Evolutionary conservation across 805 yeast genomes (phyloP).

Genomic region (Yamadazyma kitorensis): DNA sequence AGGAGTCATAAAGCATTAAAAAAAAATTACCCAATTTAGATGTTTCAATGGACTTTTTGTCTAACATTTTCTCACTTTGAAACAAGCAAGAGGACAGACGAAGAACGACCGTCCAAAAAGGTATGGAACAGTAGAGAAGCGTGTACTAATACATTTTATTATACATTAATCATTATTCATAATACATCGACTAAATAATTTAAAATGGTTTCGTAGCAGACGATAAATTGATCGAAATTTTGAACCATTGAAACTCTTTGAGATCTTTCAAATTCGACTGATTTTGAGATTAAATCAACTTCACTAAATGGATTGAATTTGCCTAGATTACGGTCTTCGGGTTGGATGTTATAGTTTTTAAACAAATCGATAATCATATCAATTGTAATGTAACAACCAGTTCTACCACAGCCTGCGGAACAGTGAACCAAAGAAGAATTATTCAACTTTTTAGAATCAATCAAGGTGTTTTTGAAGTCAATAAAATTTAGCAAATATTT

Average conservation of each 20-base stretch:
- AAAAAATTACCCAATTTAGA: conserved; percentile 10
- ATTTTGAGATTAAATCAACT: conserved; percentile 58
- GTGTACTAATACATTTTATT: background rate
- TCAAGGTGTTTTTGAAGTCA: conserved; percentile 27
- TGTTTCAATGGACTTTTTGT: conserved; percentile 10
- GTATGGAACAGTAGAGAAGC: background rate
- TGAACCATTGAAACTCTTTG: conserved; percentile 86
- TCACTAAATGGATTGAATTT: conserved; percentile 20
- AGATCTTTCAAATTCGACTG: conserved; percentile 63
- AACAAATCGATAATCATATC: conserved; percentile 38
- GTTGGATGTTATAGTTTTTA: conserved; percentile 3
- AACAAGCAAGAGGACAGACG: no score
- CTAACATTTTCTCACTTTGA: no score
- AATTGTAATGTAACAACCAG: conserved; percentile 50
- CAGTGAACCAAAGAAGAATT: conserved; percentile 44
- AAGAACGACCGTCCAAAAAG: background rate
- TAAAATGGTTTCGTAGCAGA: conserved; percentile 65
- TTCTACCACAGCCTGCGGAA: conserved; percentile 61
- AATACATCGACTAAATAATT: conserved; percentile 15
- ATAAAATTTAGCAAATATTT: conserved; percentile 32
- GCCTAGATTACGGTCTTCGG: background rate
- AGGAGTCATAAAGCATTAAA: conserved; percentile 5
- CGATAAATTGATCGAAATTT: conserved; percentile 67
- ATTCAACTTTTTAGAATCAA: conserved; percentile 11
- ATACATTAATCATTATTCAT: conserved; percentile 11